Evolutionary conservation across 768 basidiomycete species (phyloP), one percentile per base, ranked within the genome.

Genomic region (Naganishia friedmannii): DNA sequence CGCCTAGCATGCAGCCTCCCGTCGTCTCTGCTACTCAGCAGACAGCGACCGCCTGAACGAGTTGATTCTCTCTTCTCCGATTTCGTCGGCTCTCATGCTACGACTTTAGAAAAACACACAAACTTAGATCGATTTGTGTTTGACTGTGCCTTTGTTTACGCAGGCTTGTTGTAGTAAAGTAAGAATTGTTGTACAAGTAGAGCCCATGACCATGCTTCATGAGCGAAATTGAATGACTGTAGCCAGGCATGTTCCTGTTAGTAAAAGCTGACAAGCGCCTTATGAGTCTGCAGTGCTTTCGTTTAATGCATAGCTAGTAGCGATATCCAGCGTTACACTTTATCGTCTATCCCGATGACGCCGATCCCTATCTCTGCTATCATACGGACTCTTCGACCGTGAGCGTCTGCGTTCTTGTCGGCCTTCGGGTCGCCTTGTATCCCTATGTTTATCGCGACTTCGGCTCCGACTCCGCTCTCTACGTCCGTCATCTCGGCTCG

Each of bases 371-470:
- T 76, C 75, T 58, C 68, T 57, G 58, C 56, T 48, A 45, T 69
- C 71, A 32, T 76, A n/a, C 55, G 65, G 70, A 48, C 69, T 65
- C 67, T 53, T 51, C 70, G 73, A 69, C 70, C 77, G 31, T 71
- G 72, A 31, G 63, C 72, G 34, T 78, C 81, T 0, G 75, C 77
- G 29, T 37, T 76, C 78, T 8, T 74, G 78, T 65, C 73, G 73
- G 6, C 75, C 74, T 54, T 82, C 78, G 13, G 56, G 8, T 28
- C 70, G 21, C 29, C 65, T 21, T 48, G 56, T 42, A 17, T 57
- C 65, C n/a, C 29, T 29, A 29, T 56, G 32, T 17, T 46, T 56
- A 21, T 73, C 72, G 19, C 66, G 65, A 32, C 70, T 66, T 19
- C 58, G 53, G 51, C 70, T 66, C 13, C 58, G 53, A 56, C 60